phyloP scores from a whole-genome alignment of 805 yeast species.

The Metschnikowia cubensis region DNA sequence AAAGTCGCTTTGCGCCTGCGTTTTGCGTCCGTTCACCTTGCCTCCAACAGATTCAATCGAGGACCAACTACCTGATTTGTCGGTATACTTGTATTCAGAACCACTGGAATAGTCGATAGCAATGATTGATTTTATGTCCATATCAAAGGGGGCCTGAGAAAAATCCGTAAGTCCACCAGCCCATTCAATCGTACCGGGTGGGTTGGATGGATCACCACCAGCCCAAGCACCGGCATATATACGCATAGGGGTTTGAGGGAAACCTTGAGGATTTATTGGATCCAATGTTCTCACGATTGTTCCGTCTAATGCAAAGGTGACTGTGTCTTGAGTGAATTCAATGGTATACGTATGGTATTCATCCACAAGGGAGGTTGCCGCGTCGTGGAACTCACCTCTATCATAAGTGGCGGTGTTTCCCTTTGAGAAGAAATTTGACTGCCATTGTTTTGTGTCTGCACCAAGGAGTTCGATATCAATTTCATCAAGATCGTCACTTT shows the following conservation, averaged over 20 bases:
- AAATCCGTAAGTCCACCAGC: slow-evolving; percentile 24
- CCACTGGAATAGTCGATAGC: slow-evolving; percentile 49
- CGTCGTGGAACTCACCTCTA: slow-evolving; percentile 69
- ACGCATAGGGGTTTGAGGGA: slow-evolving; percentile 87
- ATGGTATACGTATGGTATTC: slow-evolving; percentile 73
- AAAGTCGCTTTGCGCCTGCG: slow-evolving; percentile 9
- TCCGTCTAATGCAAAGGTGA: slow-evolving; percentile 76
- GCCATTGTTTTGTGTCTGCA: slow-evolving; percentile 68
- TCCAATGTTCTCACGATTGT: slow-evolving; percentile 57
- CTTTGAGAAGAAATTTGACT: slow-evolving; percentile 76
- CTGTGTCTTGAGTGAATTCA: slow-evolving; percentile 70
- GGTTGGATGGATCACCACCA: slow-evolving; percentile 41
- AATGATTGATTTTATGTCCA: slow-evolving; percentile 18
- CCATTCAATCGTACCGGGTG: slow-evolving; percentile 24
- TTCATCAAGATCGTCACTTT: slow-evolving; percentile 83
- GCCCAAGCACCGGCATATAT: slow-evolving; percentile 44
- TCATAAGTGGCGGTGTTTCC: slow-evolving; percentile 76
- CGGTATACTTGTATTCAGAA: slow-evolving; percentile 36
- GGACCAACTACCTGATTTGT: slow-evolving; percentile 34
- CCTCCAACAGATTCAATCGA: slow-evolving; percentile 42
- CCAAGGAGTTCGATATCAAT: slow-evolving; percentile 88
- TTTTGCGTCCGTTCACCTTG: slow-evolving; percentile 17
- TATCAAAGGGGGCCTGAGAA: slow-evolving; percentile 21
- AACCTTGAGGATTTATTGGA: slow-evolving; percentile 56
- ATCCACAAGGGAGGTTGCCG: slow-evolving; percentile 49